phyloP scores from a whole-genome alignment of 2,329 filamentous ascomycete species.

The Neoarthrinium moseri region DNA sequence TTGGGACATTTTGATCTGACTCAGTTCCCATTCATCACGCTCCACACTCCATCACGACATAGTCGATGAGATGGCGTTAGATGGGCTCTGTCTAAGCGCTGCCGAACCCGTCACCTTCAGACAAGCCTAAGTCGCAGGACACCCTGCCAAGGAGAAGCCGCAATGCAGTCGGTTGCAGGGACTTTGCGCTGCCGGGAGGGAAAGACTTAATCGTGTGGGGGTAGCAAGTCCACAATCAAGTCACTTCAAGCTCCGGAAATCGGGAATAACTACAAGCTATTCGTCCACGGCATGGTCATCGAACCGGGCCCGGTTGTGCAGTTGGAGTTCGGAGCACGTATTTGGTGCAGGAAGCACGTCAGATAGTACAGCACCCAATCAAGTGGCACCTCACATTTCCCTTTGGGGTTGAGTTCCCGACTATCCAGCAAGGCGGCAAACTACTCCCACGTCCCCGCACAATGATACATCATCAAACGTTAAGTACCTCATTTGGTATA shows the following conservation, averaged over 20 bases:
- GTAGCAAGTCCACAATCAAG: too few species aligned
- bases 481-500: not conserved
- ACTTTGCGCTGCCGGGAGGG: too few species aligned
- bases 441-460: not conserved
- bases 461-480: not conserved
- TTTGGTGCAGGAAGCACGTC: constrained; percentile 6
- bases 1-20: too few species aligned
- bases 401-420: constrained; percentile 1
- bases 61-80: constrained; percentile 1
- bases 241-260: too few species aligned
- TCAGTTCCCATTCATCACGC: not conserved
- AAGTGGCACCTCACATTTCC: not conserved
- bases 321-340: constrained; percentile 1
- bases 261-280: too few species aligned
- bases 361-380: constrained; percentile 5
- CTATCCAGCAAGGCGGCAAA: not conserved
- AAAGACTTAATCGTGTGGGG: too few species aligned
- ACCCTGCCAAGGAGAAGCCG: too few species aligned
- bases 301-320: not conserved
- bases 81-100: too few species aligned
- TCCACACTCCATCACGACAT: constrained; percentile 8
- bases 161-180: too few species aligned
- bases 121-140: too few species aligned
- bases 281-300: constrained; percentile 3
- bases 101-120: too few species aligned